phyloP scores from a whole-genome alignment of 2,329 filamentous ascomycete species.

The Alternaria angustiovoidea region DNA sequence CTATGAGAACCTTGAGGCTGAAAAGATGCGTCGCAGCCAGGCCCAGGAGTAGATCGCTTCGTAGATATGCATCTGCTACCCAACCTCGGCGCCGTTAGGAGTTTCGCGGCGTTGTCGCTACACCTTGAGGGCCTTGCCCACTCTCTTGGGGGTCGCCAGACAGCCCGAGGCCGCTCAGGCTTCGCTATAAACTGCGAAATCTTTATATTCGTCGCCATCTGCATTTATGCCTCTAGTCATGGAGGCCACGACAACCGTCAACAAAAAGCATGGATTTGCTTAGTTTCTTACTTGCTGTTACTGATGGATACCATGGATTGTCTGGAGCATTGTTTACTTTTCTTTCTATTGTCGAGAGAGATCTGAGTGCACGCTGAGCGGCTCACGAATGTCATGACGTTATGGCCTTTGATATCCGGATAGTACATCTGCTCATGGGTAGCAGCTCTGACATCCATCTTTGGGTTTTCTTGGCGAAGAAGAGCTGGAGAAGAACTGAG shows the following conservation, averaged over 20 bases:
- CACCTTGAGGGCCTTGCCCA: neutral
- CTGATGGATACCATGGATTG: constrained; percentile 46
- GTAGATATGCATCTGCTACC: constrained; percentile 8
- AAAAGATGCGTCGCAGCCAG: constrained; percentile 96
- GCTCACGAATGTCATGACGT: constrained; percentile 54
- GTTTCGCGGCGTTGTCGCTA: neutral
- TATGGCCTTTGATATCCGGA: constrained; percentile 52
- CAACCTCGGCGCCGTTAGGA: neutral
- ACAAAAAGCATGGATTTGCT: constrained; percentile 47
- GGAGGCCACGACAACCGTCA: constrained; percentile 16
- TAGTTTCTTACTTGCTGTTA: constrained; percentile 41
- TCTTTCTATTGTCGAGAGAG: constrained; percentile 37
- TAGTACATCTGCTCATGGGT: constrained; percentile 44
- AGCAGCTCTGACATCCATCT: constrained; percentile 39
- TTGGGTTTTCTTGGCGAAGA: constrained; percentile 27
- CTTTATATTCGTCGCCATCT: constrained; percentile 8
- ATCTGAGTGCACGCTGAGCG: constrained; percentile 49
- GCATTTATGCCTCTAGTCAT: constrained; percentile 4
- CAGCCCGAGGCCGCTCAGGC: constrained; percentile 6
- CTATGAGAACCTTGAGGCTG: constrained; percentile 98
- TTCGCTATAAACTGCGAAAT: constrained; percentile 2
- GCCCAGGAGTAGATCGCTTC: constrained; percentile 58
- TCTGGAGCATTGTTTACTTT: constrained; percentile 41
- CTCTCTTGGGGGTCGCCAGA: constrained; percentile 2
- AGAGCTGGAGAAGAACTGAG: constrained; percentile 22